Base-by-base conservation (phyloP, 352 stramenopile species). In the Pythium brachiatum region DNA sequence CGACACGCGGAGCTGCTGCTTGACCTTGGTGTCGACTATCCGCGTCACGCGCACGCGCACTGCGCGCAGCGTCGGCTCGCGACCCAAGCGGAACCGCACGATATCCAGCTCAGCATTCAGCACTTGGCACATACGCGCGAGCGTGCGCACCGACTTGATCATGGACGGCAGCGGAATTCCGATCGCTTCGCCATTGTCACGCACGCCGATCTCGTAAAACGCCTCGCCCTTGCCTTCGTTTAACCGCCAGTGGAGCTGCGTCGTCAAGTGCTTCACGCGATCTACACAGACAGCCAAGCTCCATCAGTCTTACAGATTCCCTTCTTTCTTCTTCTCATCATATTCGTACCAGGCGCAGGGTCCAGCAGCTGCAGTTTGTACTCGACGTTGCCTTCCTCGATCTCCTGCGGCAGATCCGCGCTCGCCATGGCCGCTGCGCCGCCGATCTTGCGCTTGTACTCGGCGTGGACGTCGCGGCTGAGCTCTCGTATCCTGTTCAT, bases 341-440 rank as follows among this genome's bases (percentile, higher is more conserved):
- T 9, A 13, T 16, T n/a, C 53, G 29, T 61, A 83, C 75, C 75
- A 46, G 81, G 67, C 8, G 81, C 63, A 1, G 79, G 79, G 50
- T 88, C 74, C n/a, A 91, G 73, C 34, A 97, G 73, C 71, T 95
- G 86, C 51, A 91, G 79, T 73, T 97, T 97, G 72, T 97, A 96
- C 79, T 97, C 89, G 51, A 96, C 76, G 65, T 95, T 96, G 23
- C 89, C 89, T 63, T 96, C 86, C 67, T 97, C 89, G 48, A 96
- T 74, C 62, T 97, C 89, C 36, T 81, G 73, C 12, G 82, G 76
- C 26, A 94, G 66, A 48, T 72, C 64, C 4, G 25, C 53, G 43
- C 53, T 38, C 18, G 34, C 32, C 2, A 23, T 34, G 8, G 25
- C 23, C 23, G 32, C 15, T 2, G 20, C 39, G 16, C 9, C 23